Evolutionary conservation across 371 early-diverging fungal genomes (phyloP).

Genomic region (Rhizopus arrhizus): DNA sequence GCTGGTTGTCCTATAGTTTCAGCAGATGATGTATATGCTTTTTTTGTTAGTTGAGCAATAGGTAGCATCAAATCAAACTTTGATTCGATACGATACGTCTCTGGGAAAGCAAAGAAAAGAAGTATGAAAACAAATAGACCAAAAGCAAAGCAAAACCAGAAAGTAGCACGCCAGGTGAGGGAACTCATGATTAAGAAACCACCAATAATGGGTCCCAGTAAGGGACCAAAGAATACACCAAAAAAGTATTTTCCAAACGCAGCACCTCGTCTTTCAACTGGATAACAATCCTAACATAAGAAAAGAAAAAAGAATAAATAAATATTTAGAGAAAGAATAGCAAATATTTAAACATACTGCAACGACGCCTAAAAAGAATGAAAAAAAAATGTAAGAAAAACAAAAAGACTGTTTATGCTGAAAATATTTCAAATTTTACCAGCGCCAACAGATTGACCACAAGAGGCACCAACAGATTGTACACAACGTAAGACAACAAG

Average conservation of each 20-base stretch:
- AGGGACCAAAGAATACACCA: slow-evolving; percentile 48
- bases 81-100: slow-evolving; percentile 54
- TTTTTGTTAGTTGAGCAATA: not conserved
- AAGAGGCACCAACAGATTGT: slow-evolving; percentile 71
- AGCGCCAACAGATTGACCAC: slow-evolving; percentile 67
- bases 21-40: not conserved
- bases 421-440: slow-evolving; percentile 22
- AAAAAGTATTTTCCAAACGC: slow-evolving; percentile 52
- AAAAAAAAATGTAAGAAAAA: slow-evolving; percentile 42
- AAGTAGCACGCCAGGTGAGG: slow-evolving; percentile 33
- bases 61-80: slow-evolving; percentile 26
- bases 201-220: slow-evolving; percentile 30
- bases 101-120: slow-evolving; percentile 58
- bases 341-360: slow-evolving; percentile 9
- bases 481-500: slow-evolving; percentile 70
- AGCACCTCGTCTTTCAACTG: slow-evolving; percentile 32
- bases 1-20: slow-evolving; percentile 10
- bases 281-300: slow-evolving; percentile 25
- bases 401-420: slow-evolving; percentile 15
- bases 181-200: slow-evolving; percentile 36
- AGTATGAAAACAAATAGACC: slow-evolving; percentile 23
- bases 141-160: slow-evolving; percentile 39
- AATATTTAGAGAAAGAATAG: not conserved
- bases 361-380: slow-evolving; percentile 16
- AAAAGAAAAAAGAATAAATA: not conserved